phyloP scores from a whole-genome alignment of 345 rosid genomes.

The Brassica juncea region DNA sequence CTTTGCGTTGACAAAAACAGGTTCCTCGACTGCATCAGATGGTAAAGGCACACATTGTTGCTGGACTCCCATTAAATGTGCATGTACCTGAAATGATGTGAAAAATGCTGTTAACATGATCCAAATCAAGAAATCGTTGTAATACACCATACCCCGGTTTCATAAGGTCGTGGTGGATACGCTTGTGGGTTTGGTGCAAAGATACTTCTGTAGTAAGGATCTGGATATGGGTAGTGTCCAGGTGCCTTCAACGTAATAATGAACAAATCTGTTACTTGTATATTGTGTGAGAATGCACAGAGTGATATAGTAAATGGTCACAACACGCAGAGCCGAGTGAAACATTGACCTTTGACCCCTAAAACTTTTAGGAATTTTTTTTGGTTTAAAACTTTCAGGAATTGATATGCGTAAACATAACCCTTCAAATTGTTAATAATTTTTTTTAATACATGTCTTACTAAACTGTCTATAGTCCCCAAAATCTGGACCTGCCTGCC shows the following conservation, averaged over 20 bases:
- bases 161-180: conserved; percentile 68
- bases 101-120: background rate
- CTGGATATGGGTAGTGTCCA: conserved; percentile 77
- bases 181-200: conserved; percentile 65
- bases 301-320: background rate
- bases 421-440: background rate
- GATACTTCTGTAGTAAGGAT: conserved; percentile 92
- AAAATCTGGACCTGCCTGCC: background rate
- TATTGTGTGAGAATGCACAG: background rate
- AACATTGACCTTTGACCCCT: background rate
- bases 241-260: conserved; percentile 55
- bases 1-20: conserved; percentile 97
- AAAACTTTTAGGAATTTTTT: background rate
- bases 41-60: conserved; percentile 93
- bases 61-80: conserved; percentile 92
- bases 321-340: background rate
- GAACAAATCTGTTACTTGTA: background rate
- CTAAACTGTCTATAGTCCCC: background rate
- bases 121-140: background rate
- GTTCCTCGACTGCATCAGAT: conserved; percentile 91
- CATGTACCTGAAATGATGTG: conserved; percentile 57
- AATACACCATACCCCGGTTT: conserved; percentile 43
- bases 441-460: background rate
- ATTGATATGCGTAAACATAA: background rate
- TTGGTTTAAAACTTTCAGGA: background rate